These are phyloP conservation scores for Parietaria judaica DNA, from an alignment of 306 rosid species.

Conservation along the genomic window DNA sequence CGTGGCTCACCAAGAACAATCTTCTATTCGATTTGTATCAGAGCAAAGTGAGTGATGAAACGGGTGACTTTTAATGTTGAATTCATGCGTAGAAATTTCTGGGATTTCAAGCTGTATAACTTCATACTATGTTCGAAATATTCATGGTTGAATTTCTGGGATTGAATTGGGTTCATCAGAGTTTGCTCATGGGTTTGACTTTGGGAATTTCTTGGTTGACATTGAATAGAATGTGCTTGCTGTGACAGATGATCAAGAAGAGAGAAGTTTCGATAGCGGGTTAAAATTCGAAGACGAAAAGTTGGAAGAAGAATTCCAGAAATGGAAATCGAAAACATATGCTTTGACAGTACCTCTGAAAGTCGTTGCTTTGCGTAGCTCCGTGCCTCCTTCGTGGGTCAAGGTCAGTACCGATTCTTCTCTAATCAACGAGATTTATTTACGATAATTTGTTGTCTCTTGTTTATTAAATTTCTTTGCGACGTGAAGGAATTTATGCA, in stretches of 20 bases:
- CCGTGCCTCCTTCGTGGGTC: conserved; percentile 93
- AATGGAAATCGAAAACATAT: conserved; percentile 74
- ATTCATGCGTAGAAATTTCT: too few relatives aligned
- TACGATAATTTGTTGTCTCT: conserved; percentile 1
- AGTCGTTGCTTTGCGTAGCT: conserved; percentile 70
- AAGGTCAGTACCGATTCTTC: conserved; percentile 34
- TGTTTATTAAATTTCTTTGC: conserved; percentile 19
- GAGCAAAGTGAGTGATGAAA: neutral
- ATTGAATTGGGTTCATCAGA: neutral
- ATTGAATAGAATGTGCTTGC: conserved; percentile 3
- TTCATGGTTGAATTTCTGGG: too few relatives aligned
- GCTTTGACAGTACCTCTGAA: conserved; percentile 84
- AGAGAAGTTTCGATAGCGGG: conserved; percentile 12
- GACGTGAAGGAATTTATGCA: conserved; percentile 62
- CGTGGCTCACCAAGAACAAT: conserved; percentile 30
- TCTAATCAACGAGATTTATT: neutral
- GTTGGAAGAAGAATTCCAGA: conserved; percentile 49
- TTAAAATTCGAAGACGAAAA: conserved; percentile 34
- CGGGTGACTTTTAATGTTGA: too few relatives aligned
- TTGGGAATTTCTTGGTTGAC: neutral
- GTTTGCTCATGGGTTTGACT: neutral
- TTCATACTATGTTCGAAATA: too few relatives aligned
- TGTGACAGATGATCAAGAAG: conserved; percentile 33
- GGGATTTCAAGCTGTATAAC: too few relatives aligned
- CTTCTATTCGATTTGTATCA: neutral